A percentile compares a stretch with the other conserved stretches of the same genome.
phyloP scores from a whole-genome alignment of 2,329 filamentous ascomycete species.

The Cladophialophora carrionii region DNA sequence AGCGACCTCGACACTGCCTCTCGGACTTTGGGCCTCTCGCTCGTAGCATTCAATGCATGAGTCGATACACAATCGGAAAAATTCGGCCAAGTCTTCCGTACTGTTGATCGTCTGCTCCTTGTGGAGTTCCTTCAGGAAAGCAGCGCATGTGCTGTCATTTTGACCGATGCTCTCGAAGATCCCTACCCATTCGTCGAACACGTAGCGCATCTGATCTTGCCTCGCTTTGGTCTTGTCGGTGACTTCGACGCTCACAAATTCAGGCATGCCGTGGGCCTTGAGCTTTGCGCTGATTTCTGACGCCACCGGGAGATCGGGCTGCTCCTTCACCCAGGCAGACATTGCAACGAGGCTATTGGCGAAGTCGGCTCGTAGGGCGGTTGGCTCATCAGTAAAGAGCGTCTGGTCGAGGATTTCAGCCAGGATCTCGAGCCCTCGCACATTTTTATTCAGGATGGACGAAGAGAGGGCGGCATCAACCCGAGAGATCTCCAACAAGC shows the following conservation, averaged over 20 bases:
- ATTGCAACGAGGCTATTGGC: conserved; percentile 78
- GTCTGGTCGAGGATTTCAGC: conserved; percentile 76
- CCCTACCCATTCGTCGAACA: conserved; percentile 93
- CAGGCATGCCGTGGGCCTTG: conserved; percentile 56
- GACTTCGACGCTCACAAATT: conserved; percentile 59
- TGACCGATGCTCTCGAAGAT: conserved; percentile 77
- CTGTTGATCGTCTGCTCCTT: conserved; percentile 71
- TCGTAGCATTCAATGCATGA: conserved; percentile 78
- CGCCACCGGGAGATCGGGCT: conserved; percentile 66
- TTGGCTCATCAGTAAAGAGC: conserved; percentile 74
- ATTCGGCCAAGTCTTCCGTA: conserved; percentile 75
- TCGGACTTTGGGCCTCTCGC: conserved; percentile 63
- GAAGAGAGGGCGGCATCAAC: conserved; percentile 74
- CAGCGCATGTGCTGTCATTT: conserved; percentile 69
- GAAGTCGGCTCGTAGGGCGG: conserved; percentile 82
- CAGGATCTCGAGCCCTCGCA: conserved; percentile 76
- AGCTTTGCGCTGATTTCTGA: conserved; percentile 72
- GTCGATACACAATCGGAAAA: conserved; percentile 81
- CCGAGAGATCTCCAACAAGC: conserved; percentile 63
- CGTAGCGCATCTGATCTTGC: conserved; percentile 86
- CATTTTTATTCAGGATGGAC: conserved; percentile 70
- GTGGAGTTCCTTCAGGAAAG: conserved; percentile 85
- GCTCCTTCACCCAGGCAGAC: conserved; percentile 77
- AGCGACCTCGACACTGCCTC: conserved; percentile 63
- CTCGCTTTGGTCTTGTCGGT: conserved; percentile 63